A percentile compares a stretch with the other conserved stretches of the same genome.
These are phyloP conservation scores for Picea abies DNA, from an alignment of 83 land plant species.

Conservation along the genomic window DNA sequence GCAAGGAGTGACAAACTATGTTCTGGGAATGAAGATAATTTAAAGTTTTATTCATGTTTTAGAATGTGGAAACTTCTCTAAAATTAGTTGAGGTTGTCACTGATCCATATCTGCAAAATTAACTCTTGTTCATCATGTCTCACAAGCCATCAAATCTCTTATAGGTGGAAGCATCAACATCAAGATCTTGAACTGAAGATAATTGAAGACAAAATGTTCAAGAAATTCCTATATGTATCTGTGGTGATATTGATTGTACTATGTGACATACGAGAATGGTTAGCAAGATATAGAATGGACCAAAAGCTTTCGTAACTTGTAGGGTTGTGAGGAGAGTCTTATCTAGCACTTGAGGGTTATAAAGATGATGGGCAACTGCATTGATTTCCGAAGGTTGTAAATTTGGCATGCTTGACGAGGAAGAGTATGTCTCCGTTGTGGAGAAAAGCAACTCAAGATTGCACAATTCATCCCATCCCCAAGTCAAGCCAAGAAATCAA, in stretches of 20 bases:
- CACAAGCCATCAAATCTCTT: constrained; percentile 95
- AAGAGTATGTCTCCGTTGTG: constrained; percentile 57
- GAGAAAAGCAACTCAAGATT: constrained; percentile 2
- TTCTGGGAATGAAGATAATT: constrained; percentile 16
- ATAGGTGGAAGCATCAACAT: constrained; percentile 83
- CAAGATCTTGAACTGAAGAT: constrained; percentile 37
- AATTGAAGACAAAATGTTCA: constrained; percentile 21
- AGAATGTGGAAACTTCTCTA: constrained; percentile 16
- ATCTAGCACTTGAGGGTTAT: constrained; percentile 94
- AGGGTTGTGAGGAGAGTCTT: constrained; percentile 93
- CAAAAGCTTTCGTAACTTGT: constrained; percentile 88
- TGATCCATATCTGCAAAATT: constrained; percentile 86
- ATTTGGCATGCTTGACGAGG: constrained; percentile 82
- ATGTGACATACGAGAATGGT: constrained; percentile 89
- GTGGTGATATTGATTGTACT: constrained; percentile 97
- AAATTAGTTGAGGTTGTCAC: constrained; percentile 39
- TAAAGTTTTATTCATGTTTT: constrained; percentile 23
- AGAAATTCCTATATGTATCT: constrained; percentile 66
- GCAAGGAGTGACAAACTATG: neutral
- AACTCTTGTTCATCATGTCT: constrained; percentile 96
- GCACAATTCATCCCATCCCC: constrained; percentile 1
- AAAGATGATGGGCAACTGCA: constrained; percentile 79
- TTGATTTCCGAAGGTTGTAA: constrained; percentile 78
- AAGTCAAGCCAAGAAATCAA: constrained; percentile 12
- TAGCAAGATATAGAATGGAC: constrained; percentile 75